These are phyloP conservation scores for Phaeomoniella chlamydospora DNA, from an alignment of 2,329 filamentous ascomycete genomes.

Conservation along the genomic window DNA sequence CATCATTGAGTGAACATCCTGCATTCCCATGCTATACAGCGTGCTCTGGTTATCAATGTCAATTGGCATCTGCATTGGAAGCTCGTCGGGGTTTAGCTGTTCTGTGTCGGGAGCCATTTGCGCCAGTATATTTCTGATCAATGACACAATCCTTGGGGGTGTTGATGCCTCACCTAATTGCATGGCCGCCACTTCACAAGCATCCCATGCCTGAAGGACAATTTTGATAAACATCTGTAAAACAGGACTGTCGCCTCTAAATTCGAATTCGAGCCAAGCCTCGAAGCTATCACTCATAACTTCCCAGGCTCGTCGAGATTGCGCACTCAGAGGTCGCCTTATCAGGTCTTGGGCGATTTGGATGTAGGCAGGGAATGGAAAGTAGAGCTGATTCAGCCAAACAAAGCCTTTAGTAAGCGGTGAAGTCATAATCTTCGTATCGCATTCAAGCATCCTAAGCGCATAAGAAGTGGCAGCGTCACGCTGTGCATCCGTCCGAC, in stretches of 20 bases:
- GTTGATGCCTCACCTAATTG: conserved; percentile 6
- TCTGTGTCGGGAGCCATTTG: conserved; percentile 5
- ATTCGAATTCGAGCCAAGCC: conserved; percentile 12
- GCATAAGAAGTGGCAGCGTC: conserved; percentile 17
- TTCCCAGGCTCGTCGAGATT: conserved; percentile 26
- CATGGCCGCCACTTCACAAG: conserved; percentile 10
- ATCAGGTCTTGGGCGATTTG: conserved; percentile 28
- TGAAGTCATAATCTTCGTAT: conserved; percentile 29
- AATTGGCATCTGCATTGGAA: conserved; percentile 4
- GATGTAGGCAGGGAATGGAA: conserved; percentile 35
- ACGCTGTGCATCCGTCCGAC: conserved; percentile 15
- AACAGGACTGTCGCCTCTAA: conserved; percentile 8
- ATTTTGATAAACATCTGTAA: conserved; percentile 19
- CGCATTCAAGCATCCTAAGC: conserved; percentile 27
- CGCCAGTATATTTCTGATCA: conserved; percentile 12
- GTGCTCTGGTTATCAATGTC: conserved; percentile 4
- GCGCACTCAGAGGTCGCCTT: conserved; percentile 17
- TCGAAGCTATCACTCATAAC: conserved; percentile 31
- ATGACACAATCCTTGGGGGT: conserved; percentile 16
- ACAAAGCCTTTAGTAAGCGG: conserved; percentile 23
- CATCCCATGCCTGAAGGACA: conserved; percentile 27
- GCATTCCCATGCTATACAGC: conserved; percentile 5
- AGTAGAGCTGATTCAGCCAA: conserved; percentile 29
- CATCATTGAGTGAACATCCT: conserved; percentile 2
- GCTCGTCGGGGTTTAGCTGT: conserved; percentile 5